Conservation (phyloP, 2,329 filamentous ascomycete genomes). For the Fusarium redolens region DNA sequence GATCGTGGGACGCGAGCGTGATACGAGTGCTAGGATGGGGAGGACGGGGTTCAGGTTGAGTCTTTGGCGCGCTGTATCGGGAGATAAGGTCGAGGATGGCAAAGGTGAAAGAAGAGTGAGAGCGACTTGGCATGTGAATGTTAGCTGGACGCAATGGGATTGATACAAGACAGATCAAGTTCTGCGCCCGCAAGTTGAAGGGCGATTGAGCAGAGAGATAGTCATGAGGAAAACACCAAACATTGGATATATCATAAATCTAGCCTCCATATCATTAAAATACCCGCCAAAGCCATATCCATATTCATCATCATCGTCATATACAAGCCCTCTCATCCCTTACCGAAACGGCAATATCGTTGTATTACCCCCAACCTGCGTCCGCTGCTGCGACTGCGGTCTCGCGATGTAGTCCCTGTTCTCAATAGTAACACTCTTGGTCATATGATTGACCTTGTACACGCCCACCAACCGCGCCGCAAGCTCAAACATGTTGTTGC, state of each 20-base stretch:
- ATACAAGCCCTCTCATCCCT: constrained; percentile 25
- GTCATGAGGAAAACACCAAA: constrained; percentile 3
- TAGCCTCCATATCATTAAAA: constrained; percentile 40
- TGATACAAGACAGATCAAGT: background rate
- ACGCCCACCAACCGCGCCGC: constrained; percentile 95
- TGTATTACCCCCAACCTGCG: constrained; percentile 45
- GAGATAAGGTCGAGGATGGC: background rate
- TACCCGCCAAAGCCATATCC: constrained; percentile 28
- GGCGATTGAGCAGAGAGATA: background rate
- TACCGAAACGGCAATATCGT: constrained; percentile 52
- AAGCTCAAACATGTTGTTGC: constrained; percentile 99
- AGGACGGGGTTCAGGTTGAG: constrained; percentile 20
- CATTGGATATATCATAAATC: constrained; percentile 43
- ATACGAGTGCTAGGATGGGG: constrained; percentile 13
- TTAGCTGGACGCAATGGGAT: background rate
- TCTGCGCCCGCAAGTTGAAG: background rate
- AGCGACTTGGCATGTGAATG: background rate
- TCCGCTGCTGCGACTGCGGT: constrained; percentile 49
- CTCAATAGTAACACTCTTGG: constrained; percentile 90
- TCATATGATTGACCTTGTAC: constrained; percentile 99
- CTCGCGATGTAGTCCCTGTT: constrained; percentile 79
- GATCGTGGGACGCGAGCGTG: constrained; percentile 37
- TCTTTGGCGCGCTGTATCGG: background rate
- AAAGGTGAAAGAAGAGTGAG: background rate
- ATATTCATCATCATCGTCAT: constrained; percentile 39